Conservation (phyloP, 2,329 filamentous ascomycete genomes). For the Aaosphaeria pasadenensis region DNA sequence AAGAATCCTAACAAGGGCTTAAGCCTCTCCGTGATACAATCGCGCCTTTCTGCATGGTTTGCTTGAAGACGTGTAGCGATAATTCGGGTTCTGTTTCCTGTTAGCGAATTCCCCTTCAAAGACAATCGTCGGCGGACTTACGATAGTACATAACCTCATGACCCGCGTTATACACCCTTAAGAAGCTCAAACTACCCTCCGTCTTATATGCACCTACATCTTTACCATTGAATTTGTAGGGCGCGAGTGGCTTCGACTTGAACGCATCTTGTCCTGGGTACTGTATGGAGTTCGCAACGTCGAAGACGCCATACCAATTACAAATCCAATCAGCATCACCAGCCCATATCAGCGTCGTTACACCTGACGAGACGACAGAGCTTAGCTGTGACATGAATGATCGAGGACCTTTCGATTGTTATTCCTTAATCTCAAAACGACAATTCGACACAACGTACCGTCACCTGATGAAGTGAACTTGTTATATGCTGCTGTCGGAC, state of each 20-base stretch:
- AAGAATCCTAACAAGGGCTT: too few relatives aligned
- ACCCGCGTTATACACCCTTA: constrained; percentile 44
- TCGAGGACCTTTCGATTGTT: constrained; percentile 9
- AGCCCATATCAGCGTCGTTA: constrained; percentile 34
- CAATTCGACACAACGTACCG: constrained; percentile 35
- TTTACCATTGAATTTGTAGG: constrained; percentile 42
- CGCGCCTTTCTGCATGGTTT: constrained; percentile 41
- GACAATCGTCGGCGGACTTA: constrained; percentile 3
- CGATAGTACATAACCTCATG: constrained; percentile 51
- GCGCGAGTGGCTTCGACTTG: constrained; percentile 42
- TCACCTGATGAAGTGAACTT: constrained; percentile 48
- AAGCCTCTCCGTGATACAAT: constrained; percentile 18
- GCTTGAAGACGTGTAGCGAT: constrained; percentile 47
- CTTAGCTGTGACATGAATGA: constrained; percentile 17
- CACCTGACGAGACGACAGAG: constrained; percentile 20
- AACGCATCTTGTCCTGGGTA: constrained; percentile 38
- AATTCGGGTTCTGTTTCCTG: constrained; percentile 38
- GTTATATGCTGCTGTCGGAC: constrained; percentile 39
- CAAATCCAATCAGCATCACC: constrained; percentile 44
- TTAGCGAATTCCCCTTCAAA: neutral
- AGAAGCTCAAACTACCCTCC: constrained; percentile 61
- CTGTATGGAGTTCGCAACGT: constrained; percentile 34
- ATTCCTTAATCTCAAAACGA: neutral
- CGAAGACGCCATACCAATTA: constrained; percentile 41
- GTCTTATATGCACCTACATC: constrained; percentile 57